Evolutionary conservation across 345 rosid species (phyloP).

Genomic region (Eucalyptus cladocalyx): DNA sequence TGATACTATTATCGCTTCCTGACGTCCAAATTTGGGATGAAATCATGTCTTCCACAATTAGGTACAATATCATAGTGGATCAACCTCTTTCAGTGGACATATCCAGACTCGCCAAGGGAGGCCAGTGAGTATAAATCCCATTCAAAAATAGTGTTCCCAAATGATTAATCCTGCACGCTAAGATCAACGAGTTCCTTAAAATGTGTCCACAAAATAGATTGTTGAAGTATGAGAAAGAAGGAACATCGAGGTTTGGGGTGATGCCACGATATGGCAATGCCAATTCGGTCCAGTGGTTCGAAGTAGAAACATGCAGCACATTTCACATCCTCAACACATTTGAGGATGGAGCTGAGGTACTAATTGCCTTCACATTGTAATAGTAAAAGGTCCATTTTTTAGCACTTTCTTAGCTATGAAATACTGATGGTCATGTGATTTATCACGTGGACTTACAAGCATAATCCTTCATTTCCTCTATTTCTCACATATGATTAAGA

Average conservation of each 20-base stretch:
- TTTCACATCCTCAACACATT: constrained; percentile 36
- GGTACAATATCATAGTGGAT: background rate
- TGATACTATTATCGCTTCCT: background rate
- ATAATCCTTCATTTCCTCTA: background rate
- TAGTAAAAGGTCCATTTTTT: background rate
- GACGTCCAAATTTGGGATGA: background rate
- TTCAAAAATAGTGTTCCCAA: background rate
- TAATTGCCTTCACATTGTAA: background rate
- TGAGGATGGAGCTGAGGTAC: constrained; percentile 36
- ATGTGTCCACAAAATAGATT: constrained; percentile 2
- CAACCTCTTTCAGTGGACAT: background rate
- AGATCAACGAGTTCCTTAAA: background rate
- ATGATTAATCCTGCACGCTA: background rate
- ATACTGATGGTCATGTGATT: background rate
- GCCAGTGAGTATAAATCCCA: background rate
- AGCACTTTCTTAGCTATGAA: background rate
- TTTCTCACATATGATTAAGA: background rate
- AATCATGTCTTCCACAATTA: background rate
- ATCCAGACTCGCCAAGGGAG: background rate
- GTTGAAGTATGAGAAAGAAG: constrained; percentile 12
- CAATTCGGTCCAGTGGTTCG: constrained; percentile 27
- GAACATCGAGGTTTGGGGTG: constrained; percentile 25
- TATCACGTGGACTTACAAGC: background rate
- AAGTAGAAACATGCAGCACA: constrained; percentile 18
- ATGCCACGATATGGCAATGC: constrained; percentile 42